Evolutionary conservation across 805 yeast species (phyloP).

Genomic region (Candida boidinii): DNA sequence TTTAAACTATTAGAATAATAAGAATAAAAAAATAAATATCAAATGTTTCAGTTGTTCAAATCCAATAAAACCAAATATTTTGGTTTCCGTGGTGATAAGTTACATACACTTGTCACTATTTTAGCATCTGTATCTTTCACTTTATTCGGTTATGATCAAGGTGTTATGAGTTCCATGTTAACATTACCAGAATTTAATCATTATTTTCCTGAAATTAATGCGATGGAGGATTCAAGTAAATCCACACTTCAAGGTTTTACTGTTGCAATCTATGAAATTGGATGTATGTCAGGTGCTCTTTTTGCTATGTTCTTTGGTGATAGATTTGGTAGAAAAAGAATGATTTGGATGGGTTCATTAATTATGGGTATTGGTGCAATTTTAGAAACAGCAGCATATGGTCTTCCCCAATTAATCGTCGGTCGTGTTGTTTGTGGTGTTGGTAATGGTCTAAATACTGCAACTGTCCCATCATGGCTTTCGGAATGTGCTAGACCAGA

Average conservation of each 20-base stretch:
- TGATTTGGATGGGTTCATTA: slow-evolving; percentile 43
- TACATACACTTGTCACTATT: slow-evolving; percentile 1
- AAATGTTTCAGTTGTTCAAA: not conserved
- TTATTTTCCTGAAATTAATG: slow-evolving; percentile 39
- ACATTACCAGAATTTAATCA: slow-evolving; percentile 49
- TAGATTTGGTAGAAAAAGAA: slow-evolving; percentile 44
- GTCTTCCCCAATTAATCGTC: slow-evolving; percentile 39
- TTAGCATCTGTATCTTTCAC: slow-evolving; percentile 1
- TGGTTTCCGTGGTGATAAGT: slow-evolving; percentile 2
- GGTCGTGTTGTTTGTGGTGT: slow-evolving; percentile 63
- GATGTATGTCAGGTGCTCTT: slow-evolving; percentile 37
- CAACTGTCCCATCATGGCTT: slow-evolving; percentile 65
- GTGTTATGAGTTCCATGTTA: slow-evolving; percentile 54
- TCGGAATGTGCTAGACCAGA: slow-evolving; percentile 61
- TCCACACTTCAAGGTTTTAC: slow-evolving; percentile 35
- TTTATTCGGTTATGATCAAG: slow-evolving; percentile 65
- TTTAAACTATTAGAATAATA: too few species aligned
- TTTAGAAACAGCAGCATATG: slow-evolving; percentile 38
- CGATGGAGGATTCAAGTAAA: slow-evolving; percentile 10
- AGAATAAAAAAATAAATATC: not conserved
- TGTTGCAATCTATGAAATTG: slow-evolving; percentile 39
- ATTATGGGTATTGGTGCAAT: slow-evolving; percentile 59
- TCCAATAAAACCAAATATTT: not conserved
- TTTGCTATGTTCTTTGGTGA: slow-evolving; percentile 37
- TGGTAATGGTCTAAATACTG: slow-evolving; percentile 65